Evolutionary conservation across 164 flowering plant genomes (phyloP), one percentile per base, ranked within the genome.

Genomic region (Piper betle): DNA sequence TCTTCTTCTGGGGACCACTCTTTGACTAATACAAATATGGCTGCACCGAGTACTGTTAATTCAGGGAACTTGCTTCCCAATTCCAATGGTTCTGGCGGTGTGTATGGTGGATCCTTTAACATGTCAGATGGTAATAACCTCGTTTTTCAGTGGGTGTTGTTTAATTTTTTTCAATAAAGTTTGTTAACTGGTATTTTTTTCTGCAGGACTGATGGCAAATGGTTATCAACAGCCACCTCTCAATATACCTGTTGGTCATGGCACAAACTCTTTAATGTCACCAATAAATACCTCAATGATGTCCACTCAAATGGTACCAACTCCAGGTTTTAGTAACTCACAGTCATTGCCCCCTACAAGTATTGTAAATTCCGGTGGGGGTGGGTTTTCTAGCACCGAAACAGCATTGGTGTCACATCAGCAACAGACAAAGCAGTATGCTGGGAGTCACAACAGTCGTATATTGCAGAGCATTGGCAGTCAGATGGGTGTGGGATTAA

Each of bases 261-360:
- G 79, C 69, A 87, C 84, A 58, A 83, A 71, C 59, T 0, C 50
- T 46, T 62, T 75, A 69, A 66, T 81, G 63, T 62, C 93, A 63
- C 74, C 92, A 48, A 69, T 77, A 71, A 76, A 77, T 69, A 78
- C 43, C 37, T 90, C 77, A 68, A 80, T 74, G 50, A 46, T 46
- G 15, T 12, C 50, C 38, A 82, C 85, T 72, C 99, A 91, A 75
- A 94, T 94, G 99, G 91, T 94, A 59, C 97, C 97, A 56, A 91
- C 99, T 40, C 97, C 99, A 53, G 96, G 97, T 63, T 77, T 88
- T 64, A 85, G 66, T 71, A 81, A 66, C 63, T 73, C 75, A 63
- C 87, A 82, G 57, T 65, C 85, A 18, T n/a, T 67, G 53, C 72
- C 33, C 33, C 2, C 78, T 56, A 65, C 74, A 77, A 90, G 78